phyloP scores from a whole-genome alignment of 345 rosid species.

The Kernera saxatilis region DNA sequence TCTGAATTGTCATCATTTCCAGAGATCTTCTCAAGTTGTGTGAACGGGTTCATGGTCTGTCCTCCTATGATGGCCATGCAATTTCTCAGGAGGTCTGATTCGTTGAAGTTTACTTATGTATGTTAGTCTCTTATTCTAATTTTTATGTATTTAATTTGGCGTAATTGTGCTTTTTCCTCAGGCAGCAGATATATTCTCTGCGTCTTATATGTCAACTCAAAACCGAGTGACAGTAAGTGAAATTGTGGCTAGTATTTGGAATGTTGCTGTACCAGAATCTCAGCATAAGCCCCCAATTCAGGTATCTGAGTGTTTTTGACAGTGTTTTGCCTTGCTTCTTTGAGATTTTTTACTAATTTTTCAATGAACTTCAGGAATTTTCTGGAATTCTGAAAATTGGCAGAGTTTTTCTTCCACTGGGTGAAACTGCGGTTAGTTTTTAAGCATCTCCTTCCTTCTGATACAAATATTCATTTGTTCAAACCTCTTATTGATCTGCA shows the following conservation, averaged over 20 bases:
- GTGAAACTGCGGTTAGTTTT: slow-evolving; percentile 42
- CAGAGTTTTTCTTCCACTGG: slow-evolving; percentile 54
- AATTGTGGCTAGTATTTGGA: slow-evolving; percentile 63
- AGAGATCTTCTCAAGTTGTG: slow-evolving; percentile 98
- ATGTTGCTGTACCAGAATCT: slow-evolving; percentile 40
- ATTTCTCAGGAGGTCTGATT: slow-evolving; percentile 73
- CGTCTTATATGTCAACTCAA: slow-evolving; percentile 48
- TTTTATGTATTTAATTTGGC: not conserved
- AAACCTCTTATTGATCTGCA: slow-evolving; percentile 19
- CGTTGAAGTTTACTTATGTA: not conserved
- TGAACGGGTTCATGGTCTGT: slow-evolving; percentile 59
- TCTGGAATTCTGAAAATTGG: slow-evolving; percentile 58
- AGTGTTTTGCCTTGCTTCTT: slow-evolving; percentile 24
- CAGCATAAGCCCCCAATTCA: slow-evolving; percentile 65
- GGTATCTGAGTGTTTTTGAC: slow-evolving; percentile 41
- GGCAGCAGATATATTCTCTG: slow-evolving; percentile 80
- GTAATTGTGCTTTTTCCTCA: slow-evolving; percentile 32
- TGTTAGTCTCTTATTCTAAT: not conserved
- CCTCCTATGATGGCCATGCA: slow-evolving; percentile 42
- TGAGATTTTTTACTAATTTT: slow-evolving; percentile 12
- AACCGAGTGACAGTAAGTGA: slow-evolving; percentile 45
- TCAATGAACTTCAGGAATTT: slow-evolving; percentile 44
- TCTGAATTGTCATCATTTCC: slow-evolving; percentile 27
- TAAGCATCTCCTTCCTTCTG: slow-evolving; percentile 16
- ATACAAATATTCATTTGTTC: slow-evolving; percentile 4